Percentiles rank a stretch among this genome's conserved stretches.
phyloP scores from a whole-genome alignment of 2,329 filamentous ascomycete species.

The Phaeoacremonium minimum region DNA sequence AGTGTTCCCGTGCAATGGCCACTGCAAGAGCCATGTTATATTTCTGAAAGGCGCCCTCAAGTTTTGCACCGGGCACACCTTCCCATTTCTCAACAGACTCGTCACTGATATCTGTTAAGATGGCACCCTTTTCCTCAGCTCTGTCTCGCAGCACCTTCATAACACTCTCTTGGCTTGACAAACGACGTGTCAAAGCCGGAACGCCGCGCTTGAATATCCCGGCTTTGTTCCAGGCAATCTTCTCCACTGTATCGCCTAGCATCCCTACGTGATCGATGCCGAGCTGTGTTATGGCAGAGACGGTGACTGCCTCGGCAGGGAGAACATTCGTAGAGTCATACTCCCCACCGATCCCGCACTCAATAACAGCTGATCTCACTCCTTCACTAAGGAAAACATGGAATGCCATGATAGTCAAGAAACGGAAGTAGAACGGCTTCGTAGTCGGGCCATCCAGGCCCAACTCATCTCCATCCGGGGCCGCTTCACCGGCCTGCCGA shows the following conservation, averaged over 20 bases:
- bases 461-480: constrained; percentile 21
- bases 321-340: constrained; percentile 68
- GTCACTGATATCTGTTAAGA: constrained; percentile 38
- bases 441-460: too few species aligned
- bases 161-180: constrained; percentile 43
- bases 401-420: constrained; percentile 61
- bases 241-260: constrained; percentile 57
- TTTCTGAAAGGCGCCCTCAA: constrained; percentile 54
- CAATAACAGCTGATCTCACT: constrained; percentile 60
- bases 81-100: constrained; percentile 33
- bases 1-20: constrained; percentile 43
- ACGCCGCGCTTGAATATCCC: constrained; percentile 62
- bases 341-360: constrained; percentile 65
- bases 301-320: constrained; percentile 49
- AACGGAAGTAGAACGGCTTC: constrained; percentile 56
- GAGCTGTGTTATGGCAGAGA: constrained; percentile 58
- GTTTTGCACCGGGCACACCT: constrained; percentile 38
- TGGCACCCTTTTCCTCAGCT: constrained; percentile 47
- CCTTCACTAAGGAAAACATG: constrained; percentile 62
- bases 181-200: constrained; percentile 56
- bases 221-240: constrained; percentile 72
- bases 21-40: constrained; percentile 47
- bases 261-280: constrained; percentile 65
- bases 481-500: constrained; percentile 17
- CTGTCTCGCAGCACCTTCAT: constrained; percentile 51